Base-by-base conservation (phyloP, 805 yeast species). In the Zygoascus flipseniorum region DNA sequence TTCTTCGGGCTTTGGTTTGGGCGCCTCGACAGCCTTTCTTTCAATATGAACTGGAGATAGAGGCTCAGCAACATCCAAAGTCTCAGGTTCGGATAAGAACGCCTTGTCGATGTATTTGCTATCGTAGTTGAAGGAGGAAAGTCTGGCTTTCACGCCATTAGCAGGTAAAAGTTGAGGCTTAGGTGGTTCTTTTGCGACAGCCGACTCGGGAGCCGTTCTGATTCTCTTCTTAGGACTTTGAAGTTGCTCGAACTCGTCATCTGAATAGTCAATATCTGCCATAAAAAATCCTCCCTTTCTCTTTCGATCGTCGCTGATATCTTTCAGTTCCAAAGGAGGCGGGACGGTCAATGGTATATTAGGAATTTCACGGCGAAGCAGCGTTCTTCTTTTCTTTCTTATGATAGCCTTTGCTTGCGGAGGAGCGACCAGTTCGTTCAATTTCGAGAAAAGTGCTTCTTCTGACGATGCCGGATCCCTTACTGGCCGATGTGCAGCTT, bases 211-310 rank as follows among this genome's bases (percentile, higher is more conserved):
- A 26, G 13, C 32, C 6, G 18, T 19, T 23, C 47, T 19, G n/a
- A 26, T n/a, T 26, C 20, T 44, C 32, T 44, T 44, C 31, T 44
- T 44, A 23, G 47, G 47, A 32, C 47, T 44, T 26, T 19, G 51
- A 8, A 42, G 51, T 19, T 59, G 60, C 10, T 61, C 65, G 16
- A 23, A n/a, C 37, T 64, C 68, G 13, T 58, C 60, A 18, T 62
- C 65, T 39, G 62, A 54, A 48, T 63, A 60, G n/a, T 65, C 70
- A 45, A 68, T 65, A 28, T 62, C 63, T 0, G 70, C 72, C 2
- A 68, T 58, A 42, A 66, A 65, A 48, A 58, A 67, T 1, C 73
- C 73, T 0, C 69, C 70, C 6, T 62, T 58, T 14, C 57, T 53
- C 23, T 54, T 56, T 18, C 71, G 57, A 3, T 62, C 64, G 14